Base-by-base conservation (phyloP, 306 rosid species). In the Cercis canadensis region DNA sequence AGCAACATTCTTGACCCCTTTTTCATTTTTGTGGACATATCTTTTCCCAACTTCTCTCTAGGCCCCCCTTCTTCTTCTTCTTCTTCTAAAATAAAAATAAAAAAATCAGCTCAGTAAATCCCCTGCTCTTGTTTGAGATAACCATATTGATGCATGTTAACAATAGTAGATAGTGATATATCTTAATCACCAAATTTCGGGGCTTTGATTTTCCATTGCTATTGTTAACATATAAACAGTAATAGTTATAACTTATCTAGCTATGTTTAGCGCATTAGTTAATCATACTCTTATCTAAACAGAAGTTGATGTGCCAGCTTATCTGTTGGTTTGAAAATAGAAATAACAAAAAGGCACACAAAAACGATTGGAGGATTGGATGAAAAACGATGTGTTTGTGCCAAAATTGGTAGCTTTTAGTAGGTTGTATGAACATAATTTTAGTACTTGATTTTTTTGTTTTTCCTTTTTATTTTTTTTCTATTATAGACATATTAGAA, bases 41-140 rank as follows among this genome's bases (percentile, higher is more conserved):
- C 78, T 74, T 78, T 78, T 65, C 70, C 72, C 83, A 74, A 69
- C 50, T 70, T 74, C 81, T 32, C 74, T 73, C 80, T 78, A 74
- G 86, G 65, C 86, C n/a, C n/a, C n/a, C n/a, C n/a, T n/a, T n/a
- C n/a, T n/a, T n/a, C n/a, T n/a, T n/a, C n/a, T n/a, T n/a, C n/a
- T n/a, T n/a, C n/a, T n/a, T n/a, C n/a, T n/a, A n/a, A n/a, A n/a
- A n/a, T n/a, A n/a, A n/a, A n/a, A n/a, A n/a, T n/a, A 24, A 24
- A 24, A 24, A 24, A 24, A 24, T n/a, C n/a, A 24, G 29, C 3
- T 24, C 3, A 24, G 29, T 1, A 24, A 24, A 24, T 1, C 29
- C 3, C 29, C 29, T 24, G 3, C 3, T 24, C 3, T 24, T 1
- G 29, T 24, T 24, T 1, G 3, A 24, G 29, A 24, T 1, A 24